phyloP scores from a whole-genome alignment of 176 grass and related monocot species.

The Saccharum officinarum region DNA sequence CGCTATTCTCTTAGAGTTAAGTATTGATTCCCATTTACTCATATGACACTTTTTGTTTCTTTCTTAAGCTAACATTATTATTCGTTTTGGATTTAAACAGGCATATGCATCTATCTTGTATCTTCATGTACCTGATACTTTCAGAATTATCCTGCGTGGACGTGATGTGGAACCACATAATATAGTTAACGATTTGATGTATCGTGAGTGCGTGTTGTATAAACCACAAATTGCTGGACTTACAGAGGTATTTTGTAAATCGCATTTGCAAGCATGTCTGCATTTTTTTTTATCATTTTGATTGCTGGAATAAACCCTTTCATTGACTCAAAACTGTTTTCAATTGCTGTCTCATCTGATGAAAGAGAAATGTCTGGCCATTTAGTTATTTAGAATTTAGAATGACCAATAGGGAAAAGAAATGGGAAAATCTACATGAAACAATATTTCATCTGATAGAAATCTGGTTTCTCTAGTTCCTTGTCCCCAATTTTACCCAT shows the following conservation, averaged over 20 bases:
- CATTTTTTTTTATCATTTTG: constrained; percentile 24
- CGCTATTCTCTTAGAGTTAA: constrained; percentile 92
- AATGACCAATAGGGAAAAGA: neutral
- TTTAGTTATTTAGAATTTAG: neutral
- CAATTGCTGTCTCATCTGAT: neutral
- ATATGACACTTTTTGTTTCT: constrained; percentile 33
- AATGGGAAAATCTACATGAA: constrained; percentile 1
- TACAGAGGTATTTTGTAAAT: constrained; percentile 60
- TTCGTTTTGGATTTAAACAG: constrained; percentile 58
- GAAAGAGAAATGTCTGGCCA: neutral
- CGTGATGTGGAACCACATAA: constrained; percentile 69
- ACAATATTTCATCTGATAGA: neutral
- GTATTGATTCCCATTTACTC: constrained; percentile 43
- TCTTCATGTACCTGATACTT: constrained; percentile 76
- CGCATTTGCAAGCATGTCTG: neutral
- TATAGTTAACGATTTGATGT: constrained; percentile 84
- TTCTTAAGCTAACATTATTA: constrained; percentile 41
- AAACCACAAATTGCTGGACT: constrained; percentile 71
- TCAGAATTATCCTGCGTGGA: constrained; percentile 79
- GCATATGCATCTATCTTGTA: constrained; percentile 95
- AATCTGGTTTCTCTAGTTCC: constrained; percentile 12
- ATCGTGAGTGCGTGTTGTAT: constrained; percentile 92
- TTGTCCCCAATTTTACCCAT: constrained; percentile 8
- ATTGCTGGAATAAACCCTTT: neutral
- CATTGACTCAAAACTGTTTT: neutral